Evolutionary conservation across 2,329 filamentous ascomycete genomes (phyloP).

Genomic region (Nakataea oryzae): DNA sequence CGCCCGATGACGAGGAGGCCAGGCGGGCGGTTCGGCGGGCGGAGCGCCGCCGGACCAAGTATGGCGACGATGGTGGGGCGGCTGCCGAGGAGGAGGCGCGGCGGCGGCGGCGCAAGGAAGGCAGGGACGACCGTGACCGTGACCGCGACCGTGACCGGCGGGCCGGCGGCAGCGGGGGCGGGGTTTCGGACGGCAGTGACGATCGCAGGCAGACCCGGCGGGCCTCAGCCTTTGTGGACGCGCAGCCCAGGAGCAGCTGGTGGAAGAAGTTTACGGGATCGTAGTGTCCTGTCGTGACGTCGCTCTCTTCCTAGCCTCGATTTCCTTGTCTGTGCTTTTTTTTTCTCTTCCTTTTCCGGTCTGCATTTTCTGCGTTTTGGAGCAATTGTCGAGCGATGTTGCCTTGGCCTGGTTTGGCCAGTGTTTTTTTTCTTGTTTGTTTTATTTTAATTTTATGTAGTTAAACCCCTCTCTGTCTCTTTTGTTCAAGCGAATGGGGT

Average conservation of each 20-base stretch:
- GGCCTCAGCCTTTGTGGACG: conserved; percentile 30
- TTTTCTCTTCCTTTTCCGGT: background rate
- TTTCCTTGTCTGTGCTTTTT: background rate
- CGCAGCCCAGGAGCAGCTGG: conserved; percentile 44
- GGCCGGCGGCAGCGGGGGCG: background rate
- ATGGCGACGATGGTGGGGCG: conserved; percentile 23
- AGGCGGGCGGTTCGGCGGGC: conserved; percentile 40
- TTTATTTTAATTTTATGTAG: background rate
- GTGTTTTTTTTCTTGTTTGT: background rate
- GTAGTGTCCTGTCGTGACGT: background rate
- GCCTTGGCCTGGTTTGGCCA: background rate
- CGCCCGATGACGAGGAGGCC: conserved; percentile 28
- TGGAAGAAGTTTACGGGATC: conserved; percentile 43
- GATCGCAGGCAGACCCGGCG: conserved; percentile 29
- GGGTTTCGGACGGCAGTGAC: conserved; percentile 20
- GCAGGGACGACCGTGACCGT: conserved; percentile 9
- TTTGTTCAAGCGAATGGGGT: background rate
- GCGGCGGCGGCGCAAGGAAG: conserved; percentile 16
- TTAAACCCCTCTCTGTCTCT: background rate
- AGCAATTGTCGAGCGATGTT: background rate
- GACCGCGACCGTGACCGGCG: background rate
- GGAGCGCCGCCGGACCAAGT: conserved; percentile 31
- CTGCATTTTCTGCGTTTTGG: background rate
- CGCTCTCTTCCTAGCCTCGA: background rate
- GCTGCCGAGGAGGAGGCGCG: conserved; percentile 19